phyloP scores from a whole-genome alignment of 768 basidiomycete species.

The Leccinum boreale region DNA sequence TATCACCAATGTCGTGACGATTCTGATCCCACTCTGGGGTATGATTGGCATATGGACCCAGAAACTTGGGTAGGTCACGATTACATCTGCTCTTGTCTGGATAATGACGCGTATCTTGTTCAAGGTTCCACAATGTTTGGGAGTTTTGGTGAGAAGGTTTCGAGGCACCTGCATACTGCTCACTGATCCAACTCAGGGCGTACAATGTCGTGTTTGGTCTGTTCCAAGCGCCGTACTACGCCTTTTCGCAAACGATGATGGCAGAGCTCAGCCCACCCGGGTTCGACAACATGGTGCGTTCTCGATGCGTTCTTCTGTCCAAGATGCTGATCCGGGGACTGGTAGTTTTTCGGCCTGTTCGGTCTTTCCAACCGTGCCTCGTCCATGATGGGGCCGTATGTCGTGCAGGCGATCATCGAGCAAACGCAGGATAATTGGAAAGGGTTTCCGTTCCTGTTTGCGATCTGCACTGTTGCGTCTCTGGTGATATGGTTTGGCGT shows the following conservation, averaged over 20 bases:
- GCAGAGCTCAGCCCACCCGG: constrained; percentile 85
- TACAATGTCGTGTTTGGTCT: constrained; percentile 80
- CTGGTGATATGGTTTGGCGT: constrained; percentile 76
- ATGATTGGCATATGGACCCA: constrained; percentile 83
- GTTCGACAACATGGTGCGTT: constrained; percentile 71
- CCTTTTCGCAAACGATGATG: constrained; percentile 86
- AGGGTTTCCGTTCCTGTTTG: constrained; percentile 83
- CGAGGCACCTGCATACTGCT: not conserved
- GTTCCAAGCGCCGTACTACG: constrained; percentile 86
- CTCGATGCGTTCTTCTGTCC: not conserved
- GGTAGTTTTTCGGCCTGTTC: constrained; percentile 82
- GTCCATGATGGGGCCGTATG: constrained; percentile 85
- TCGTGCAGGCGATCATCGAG: constrained; percentile 81
- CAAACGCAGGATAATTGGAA: constrained; percentile 71
- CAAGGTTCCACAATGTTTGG: constrained; percentile 75
- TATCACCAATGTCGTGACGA: constrained; percentile 71
- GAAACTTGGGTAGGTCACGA: constrained; percentile 56
- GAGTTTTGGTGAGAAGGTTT: constrained; percentile 68
- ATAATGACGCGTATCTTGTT: not conserved
- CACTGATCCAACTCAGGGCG: constrained; percentile 42
- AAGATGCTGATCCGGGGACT: not conserved
- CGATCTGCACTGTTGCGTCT: constrained; percentile 61
- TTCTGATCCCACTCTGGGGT: constrained; percentile 81
- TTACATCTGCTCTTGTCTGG: not conserved
- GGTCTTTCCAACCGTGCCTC: constrained; percentile 82